These are phyloP conservation scores for Melampsora americana DNA, from an alignment of 1,284 basidiomycete species.

Conservation along the genomic window DNA sequence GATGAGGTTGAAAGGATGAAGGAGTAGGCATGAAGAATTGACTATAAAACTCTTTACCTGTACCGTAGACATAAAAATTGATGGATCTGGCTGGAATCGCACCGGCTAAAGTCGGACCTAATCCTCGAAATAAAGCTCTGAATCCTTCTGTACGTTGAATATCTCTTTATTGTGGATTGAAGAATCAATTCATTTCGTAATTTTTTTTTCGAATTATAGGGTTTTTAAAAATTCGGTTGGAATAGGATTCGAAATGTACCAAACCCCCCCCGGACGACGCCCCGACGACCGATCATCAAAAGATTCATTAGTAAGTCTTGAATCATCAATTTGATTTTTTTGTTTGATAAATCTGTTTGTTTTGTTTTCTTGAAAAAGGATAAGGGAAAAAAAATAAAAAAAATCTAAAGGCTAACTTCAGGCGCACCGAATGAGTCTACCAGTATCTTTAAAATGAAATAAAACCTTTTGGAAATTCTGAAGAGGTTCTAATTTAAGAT, in stretches of 20 bases:
- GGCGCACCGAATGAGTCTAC: slow-evolving; percentile 75
- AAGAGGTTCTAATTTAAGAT: neutral
- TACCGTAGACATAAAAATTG: slow-evolving; percentile 98
- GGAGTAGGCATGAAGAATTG: slow-evolving; percentile 73
- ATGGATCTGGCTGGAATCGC: slow-evolving; percentile 84
- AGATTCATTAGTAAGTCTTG: too few relatives aligned
- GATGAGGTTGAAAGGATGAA: neutral
- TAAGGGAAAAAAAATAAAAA: slow-evolving; percentile 2
- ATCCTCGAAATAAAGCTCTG: slow-evolving; percentile 85
- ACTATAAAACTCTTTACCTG: slow-evolving; percentile 75
- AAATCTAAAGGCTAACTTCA: slow-evolving; percentile 5
- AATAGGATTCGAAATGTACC: too few relatives aligned
- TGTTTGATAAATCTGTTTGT: too few relatives aligned
- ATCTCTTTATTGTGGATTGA: slow-evolving; percentile 60
- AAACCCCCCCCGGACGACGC: too few relatives aligned
- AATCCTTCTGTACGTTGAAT: slow-evolving; percentile 88
- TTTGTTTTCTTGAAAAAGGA: neutral
- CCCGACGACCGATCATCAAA: too few relatives aligned
- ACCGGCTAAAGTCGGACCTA: slow-evolving; percentile 90
- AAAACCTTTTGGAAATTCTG: slow-evolving; percentile 60
- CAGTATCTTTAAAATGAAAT: slow-evolving; percentile 93
- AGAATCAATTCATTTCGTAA: neutral
- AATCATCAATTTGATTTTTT: too few relatives aligned
- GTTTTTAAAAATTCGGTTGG: too few relatives aligned
- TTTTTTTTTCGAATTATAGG: too few relatives aligned